A percentile compares a stretch with the other conserved stretches of the same genome.
phyloP scores from a whole-genome alignment of 306 rosid genomes.

The Corylus americana region DNA sequence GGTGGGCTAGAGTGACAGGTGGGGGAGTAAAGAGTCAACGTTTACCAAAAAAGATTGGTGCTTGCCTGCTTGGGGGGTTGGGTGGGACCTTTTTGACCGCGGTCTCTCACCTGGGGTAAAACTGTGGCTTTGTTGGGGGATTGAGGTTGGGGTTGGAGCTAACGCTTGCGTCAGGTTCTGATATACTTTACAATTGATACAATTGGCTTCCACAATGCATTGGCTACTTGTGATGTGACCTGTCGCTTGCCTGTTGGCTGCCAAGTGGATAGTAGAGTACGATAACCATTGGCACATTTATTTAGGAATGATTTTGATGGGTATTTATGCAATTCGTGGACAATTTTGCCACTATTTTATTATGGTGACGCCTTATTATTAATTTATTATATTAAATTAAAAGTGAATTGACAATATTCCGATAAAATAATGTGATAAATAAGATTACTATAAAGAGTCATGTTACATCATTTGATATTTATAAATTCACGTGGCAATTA shows the following conservation, averaged over 20 bases:
- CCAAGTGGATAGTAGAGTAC: background rate
- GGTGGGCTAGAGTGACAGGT: slow-evolving; percentile 16
- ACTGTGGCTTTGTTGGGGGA: background rate
- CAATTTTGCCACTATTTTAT: too few relatives aligned
- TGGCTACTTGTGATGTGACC: background rate
- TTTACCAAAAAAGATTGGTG: background rate
- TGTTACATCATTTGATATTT: too few relatives aligned
- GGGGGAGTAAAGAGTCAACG: slow-evolving; percentile 9
- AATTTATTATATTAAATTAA: too few relatives aligned
- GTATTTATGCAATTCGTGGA: background rate
- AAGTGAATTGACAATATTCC: too few relatives aligned
- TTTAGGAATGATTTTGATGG: background rate
- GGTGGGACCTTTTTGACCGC: background rate
- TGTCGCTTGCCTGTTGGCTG: background rate
- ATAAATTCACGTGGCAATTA: too few relatives aligned
- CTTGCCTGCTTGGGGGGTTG: too few relatives aligned
- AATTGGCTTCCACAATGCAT: background rate
- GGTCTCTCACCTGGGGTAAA: background rate
- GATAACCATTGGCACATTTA: background rate
- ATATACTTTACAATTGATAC: background rate
- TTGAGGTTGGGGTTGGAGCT: background rate
- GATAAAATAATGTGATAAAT: too few relatives aligned
- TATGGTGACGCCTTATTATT: too few relatives aligned
- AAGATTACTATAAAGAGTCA: too few relatives aligned
- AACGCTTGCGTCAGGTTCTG: too few relatives aligned